Conservation (phyloP, 1,139 yeast genomes). For the Geotrichum carabidarum region DNA sequence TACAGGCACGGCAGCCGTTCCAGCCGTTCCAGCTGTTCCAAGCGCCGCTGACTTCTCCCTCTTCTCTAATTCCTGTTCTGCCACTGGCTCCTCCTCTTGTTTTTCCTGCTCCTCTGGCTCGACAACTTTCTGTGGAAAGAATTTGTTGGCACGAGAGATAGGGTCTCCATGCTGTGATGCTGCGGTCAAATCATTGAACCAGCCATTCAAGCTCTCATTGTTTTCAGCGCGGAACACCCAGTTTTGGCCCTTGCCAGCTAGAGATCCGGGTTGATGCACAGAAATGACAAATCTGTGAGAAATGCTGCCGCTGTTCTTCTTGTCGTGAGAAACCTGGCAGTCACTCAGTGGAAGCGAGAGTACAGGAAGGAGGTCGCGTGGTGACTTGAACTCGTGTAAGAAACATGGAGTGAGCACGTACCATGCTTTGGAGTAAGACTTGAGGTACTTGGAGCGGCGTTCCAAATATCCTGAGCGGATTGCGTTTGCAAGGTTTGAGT, state of each 20-base stretch:
- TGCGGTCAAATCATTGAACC: constrained; percentile 74
- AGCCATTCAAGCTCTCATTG: constrained; percentile 68
- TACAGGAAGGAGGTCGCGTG: constrained; percentile 73
- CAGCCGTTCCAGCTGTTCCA: too few species aligned
- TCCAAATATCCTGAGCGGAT: constrained; percentile 79
- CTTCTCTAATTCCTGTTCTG: constrained; percentile 23
- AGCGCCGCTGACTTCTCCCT: constrained; percentile 10
- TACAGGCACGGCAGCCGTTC: constrained; percentile 20
- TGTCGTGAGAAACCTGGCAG: constrained; percentile 77
- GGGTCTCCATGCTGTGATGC: constrained; percentile 53
- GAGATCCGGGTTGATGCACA: constrained; percentile 53
- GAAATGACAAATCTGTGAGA: constrained; percentile 75
- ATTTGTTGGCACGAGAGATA: constrained; percentile 25
- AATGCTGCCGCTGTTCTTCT: constrained; percentile 49
- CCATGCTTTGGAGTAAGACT: constrained; percentile 84
- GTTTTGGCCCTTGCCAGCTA: constrained; percentile 72
- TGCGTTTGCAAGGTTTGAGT: constrained; percentile 63
- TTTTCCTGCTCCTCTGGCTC: neutral
- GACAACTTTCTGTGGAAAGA: constrained; percentile 21
- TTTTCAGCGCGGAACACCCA: constrained; percentile 89
- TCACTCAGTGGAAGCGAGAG: constrained; percentile 79
- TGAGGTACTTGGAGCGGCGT: constrained; percentile 82
- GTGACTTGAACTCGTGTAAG: constrained; percentile 82
- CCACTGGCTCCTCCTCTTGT: neutral
- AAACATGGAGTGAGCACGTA: constrained; percentile 85